These are phyloP conservation scores for Cytospora piceae DNA, from an alignment of 2,329 filamentous ascomycete species.

Conservation along the genomic window DNA sequence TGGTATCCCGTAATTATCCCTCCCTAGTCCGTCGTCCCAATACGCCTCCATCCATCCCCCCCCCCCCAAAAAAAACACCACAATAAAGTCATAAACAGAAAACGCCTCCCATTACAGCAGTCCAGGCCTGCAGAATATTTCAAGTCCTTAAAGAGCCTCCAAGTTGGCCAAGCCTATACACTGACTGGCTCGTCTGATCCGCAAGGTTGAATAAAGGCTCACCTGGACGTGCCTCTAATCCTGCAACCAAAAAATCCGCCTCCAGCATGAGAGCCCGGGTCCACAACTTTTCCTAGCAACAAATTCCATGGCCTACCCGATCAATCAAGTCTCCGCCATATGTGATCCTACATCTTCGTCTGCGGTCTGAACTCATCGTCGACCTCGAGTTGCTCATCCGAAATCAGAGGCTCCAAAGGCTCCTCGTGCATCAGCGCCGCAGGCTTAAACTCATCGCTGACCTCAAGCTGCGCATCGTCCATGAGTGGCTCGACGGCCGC, in stretches of 20 bases:
- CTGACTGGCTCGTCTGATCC: background rate
- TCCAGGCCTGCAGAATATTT: background rate
- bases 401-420: constrained; percentile 19
- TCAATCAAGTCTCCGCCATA: background rate
- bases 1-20: constrained; percentile 12
- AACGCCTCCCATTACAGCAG: constrained; percentile 4
- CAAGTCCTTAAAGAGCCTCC: background rate
- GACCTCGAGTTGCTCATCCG: constrained; percentile 26
- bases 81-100: background rate
- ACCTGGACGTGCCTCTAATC: background rate
- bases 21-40: background rate
- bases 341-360: background rate
- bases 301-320: no score
- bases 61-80: background rate
- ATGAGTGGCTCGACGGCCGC: constrained; percentile 5
- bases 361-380: constrained; percentile 27
- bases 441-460: constrained; percentile 5
- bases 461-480: constrained; percentile 2
- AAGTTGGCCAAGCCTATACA: background rate
- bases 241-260: background rate
- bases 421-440: background rate
- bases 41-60: constrained; percentile 5
- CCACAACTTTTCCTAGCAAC: no score
- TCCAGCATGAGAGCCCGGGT: background rate
- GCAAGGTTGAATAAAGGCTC: background rate